Evolutionary conservation across 2,329 filamentous ascomycete genomes (phyloP), one percentile per base, ranked within the genome.

Genomic region (Alternaria angustiovoidea): DNA sequence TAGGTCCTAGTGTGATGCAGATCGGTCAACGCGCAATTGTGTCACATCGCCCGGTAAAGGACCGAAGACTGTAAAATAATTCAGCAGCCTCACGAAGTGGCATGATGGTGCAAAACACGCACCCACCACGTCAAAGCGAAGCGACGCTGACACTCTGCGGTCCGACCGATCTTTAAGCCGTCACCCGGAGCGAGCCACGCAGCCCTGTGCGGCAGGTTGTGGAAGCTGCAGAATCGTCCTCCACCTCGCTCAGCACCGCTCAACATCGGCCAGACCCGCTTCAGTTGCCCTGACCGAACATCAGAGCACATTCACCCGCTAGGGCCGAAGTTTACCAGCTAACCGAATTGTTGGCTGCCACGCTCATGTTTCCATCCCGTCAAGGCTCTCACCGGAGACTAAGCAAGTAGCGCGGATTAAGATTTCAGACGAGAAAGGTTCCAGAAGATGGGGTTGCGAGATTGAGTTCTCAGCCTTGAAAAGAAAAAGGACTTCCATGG

Each of bases 181-280:
- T 57, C 48, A 34, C 36, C 30, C 58, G 54, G 42, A 28, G 41
- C 41, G 39, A 46, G 55, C 55, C 42, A 42, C 41, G 32, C 24
- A 46, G 49, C 30, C 22, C 48, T 28, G 26, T 20, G 39, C 38
- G 22, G 38, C 46, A 59, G 16, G 14, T 24, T 26, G 28, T 41
- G 32, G 26, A 26, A 47, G 57, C 38, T 57, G 42, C 41, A 52
- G 42, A 20, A 54, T 59, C 36, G 24, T 22, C 24, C 30, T 43
- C 20, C 56, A 42, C 44, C 32, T 43, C 38, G 54, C 59, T 26
- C 54, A 61, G 57, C 32, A 12, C 49, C 59, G 59, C 54, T 24
- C 54, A 61, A 61, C 26, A 16, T 58, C 59, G 59, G 59, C 59
- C 32, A 61, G 53, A 54, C 49, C 54, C 59, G 59, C 59, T 32